Base-by-base conservation (phyloP, 2,329 filamentous ascomycete genomes). In the Paecilomyces formosus region DNA sequence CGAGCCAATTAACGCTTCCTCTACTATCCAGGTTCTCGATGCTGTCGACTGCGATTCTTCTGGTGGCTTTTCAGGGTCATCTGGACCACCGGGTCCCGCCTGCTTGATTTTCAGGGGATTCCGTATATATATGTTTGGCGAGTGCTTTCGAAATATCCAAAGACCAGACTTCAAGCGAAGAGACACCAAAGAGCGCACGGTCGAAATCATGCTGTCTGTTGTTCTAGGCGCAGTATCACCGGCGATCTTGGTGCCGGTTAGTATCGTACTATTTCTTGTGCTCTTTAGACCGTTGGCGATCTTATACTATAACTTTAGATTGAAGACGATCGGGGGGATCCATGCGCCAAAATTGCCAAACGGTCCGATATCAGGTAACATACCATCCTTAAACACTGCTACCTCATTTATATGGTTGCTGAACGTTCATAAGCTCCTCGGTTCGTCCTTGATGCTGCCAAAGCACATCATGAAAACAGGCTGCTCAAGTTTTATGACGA, bases 401-500 rank as follows among this genome's bases (percentile, higher is more conserved):
- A 39, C 12, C 15, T 4, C 5, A 13, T 4, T 15, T 39, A 60
- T 57, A 55, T 50, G 55, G 39, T 53, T 11, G 49, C 15, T 51
- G n/a, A 13, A 50, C 28, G 21, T 63, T 49, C 15, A 60, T 54
- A 66, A 72, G 58, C 58, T 12, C 7, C 50, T 13, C 50, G 26
- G 7, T 53, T 55, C 21, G 28, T 59, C 24, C 15, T 50, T 9
- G n/a, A 30, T 18, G 18, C 55, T 31, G 55, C 55, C 18, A 58
- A 59, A 30, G 61, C 62, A 9, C 57, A 58, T 51, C 57, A 21
- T 18, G 56, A 62, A 4, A 62, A 62, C 56, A 54, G 55, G 24
- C 53, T 64, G 53, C 75, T 85, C 51, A 79, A 85, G 54, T 73
- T 81, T 57, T 92, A 88, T 85, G 65, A 75, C 15, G 61, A 70